Evolutionary conservation across 805 yeast genomes (phyloP), one percentile per base, ranked within the genome.

Genomic region (Candida tibetensis): DNA sequence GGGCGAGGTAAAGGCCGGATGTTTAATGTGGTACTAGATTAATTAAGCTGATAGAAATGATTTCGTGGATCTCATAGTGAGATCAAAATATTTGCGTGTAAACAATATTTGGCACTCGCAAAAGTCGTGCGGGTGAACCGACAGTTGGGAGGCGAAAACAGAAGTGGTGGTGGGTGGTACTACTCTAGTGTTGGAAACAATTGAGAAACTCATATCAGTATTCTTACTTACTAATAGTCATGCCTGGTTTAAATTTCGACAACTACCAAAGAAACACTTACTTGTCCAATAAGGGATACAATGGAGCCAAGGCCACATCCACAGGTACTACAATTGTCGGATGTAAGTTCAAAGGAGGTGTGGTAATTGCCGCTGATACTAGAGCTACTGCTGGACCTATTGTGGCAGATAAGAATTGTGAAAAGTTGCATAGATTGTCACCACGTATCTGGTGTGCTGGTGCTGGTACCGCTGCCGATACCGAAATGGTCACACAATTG

Each of bases 241-340:
- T 90, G 96, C 78, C 88, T 3, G 99, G 99, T 25, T 77, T 91
- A 41, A 82, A 88, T 52, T 91, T 93, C 62, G 98, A 91, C 53
- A 90, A 93, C 65, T 86, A 76, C 62, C 95, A 88, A 62, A 84
- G 99, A 72, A 93, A 93, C 64, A 77, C 76, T 42, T 81, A 69
- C 49, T 73, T 93, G 38, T 73, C 84, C 13, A 69, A 82, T 16
- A 74, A 79, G 47, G 96, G 97, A 9, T 78, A 75, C 53, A 78
- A 82, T 3, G 69, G 79, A 25, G 97, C 98, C 37, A 82, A 74
- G 47, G 95, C 96, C 26, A 93, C 99, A 1, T 88, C 97, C 16
- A 93, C 99, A 1, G 99, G 99, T 71, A 93, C 99, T n/a, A 93
- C 99, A 0, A 93, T 93, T 69, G 99, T 93, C 17, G 99, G 99